phyloP scores from a whole-genome alignment of 2,329 filamentous ascomycete genomes.

The Venturia nashicola region DNA sequence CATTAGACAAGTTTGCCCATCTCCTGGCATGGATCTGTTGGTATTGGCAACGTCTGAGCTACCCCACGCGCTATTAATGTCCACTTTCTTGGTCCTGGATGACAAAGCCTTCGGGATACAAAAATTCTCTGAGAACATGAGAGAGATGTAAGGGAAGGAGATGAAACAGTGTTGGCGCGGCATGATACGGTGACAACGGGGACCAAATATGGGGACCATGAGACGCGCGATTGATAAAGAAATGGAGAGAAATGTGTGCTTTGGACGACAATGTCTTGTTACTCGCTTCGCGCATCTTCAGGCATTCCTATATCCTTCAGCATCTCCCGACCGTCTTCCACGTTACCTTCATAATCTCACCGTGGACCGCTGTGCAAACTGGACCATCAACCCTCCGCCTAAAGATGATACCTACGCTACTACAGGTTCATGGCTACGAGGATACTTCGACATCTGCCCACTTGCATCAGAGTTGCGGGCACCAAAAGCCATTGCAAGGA shows the following conservation, averaged over 20 bases:
- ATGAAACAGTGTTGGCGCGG: not conserved
- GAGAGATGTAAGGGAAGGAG: not conserved
- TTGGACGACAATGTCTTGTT: not conserved
- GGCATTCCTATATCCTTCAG: not conserved
- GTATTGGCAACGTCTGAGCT: not conserved
- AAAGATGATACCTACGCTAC: too few species aligned
- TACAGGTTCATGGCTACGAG: too few species aligned
- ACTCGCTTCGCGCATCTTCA: not conserved
- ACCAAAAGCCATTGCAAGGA: too few species aligned
- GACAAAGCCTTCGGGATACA: not conserved
- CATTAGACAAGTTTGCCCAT: not conserved
- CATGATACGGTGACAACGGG: not conserved
- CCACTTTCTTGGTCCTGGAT: not conserved
- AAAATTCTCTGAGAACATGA: not conserved
- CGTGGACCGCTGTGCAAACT: too few species aligned
- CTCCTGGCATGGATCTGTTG: not conserved
- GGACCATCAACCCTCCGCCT: too few species aligned
- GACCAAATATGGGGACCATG: not conserved
- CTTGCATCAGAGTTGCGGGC: too few species aligned
- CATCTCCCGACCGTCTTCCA: too few species aligned
- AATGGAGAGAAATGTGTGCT: not conserved
- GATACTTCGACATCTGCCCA: too few species aligned
- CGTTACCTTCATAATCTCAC: too few species aligned
- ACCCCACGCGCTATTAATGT: not conserved
- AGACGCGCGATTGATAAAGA: not conserved